A percentile compares a stretch with the other conserved stretches of the same genome.
phyloP scores from a whole-genome alignment of 805 yeast species.

The Komagataella pseudopastoris region DNA sequence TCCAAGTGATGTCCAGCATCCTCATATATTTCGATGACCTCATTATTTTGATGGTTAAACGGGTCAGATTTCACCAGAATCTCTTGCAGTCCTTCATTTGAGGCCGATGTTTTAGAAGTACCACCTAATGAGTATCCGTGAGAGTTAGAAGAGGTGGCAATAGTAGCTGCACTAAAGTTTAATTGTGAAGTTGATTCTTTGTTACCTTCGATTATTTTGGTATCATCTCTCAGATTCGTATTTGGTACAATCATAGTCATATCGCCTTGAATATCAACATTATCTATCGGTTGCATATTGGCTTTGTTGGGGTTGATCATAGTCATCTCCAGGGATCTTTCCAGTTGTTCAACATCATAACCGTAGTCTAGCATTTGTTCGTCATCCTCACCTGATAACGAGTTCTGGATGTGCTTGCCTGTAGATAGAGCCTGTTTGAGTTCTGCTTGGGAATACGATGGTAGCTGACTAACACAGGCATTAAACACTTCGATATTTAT shows the following conservation, averaged over 20 bases:
- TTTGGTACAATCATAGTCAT: constrained; percentile 25
- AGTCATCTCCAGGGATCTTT: constrained; percentile 4
- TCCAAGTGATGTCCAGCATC: constrained; percentile 11
- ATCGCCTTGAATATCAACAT: not conserved
- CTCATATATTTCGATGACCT: constrained; percentile 25
- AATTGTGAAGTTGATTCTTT: not conserved
- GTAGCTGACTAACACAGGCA: not conserved
- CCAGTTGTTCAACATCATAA: not conserved
- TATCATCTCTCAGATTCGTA: constrained; percentile 4
- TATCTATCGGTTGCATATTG: not conserved
- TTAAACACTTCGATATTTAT: not conserved
- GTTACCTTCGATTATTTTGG: constrained; percentile 1
- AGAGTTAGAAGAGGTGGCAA: not conserved
- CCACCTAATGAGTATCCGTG: not conserved
- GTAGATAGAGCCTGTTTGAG: not conserved
- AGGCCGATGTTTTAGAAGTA: not conserved
- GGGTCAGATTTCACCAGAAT: constrained; percentile 30
- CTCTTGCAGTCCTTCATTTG: constrained; percentile 14
- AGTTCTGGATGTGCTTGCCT: not conserved
- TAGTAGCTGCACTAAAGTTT: not conserved
- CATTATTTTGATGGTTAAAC: constrained; percentile 7
- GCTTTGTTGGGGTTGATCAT: constrained; percentile 4
- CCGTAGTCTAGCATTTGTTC: not conserved
- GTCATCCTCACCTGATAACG: not conserved
- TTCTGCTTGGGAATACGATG: not conserved